Base-by-base conservation (phyloP, 1,139 yeast genomes). In the Diutina rugosa region DNA sequence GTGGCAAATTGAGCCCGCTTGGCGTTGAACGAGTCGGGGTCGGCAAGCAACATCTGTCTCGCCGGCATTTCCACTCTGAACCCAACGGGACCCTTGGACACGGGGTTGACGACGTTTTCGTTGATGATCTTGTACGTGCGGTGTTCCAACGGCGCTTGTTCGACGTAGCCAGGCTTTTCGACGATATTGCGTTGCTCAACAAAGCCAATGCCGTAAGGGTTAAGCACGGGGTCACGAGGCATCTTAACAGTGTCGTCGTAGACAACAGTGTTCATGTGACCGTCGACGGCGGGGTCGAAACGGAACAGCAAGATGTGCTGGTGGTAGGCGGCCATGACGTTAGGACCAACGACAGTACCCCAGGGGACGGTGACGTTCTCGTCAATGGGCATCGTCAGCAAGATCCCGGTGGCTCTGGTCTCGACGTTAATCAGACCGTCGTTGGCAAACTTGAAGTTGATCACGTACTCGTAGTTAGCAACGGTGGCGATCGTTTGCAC, bases 401-500 rank as follows among this genome's bases (percentile, higher is more conserved):
- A 74, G 63, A 89, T 87, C 77, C 96, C 96, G 57, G 96, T 88
- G 60, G 96, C 96, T 72, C 95, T 81, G 61, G 87, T 84, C 70
- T 88, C 95, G 61, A 88, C 84, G 63, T 85, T 86, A 65, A 89
- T 83, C 56, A 87, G 84, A 63, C 95, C 96, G 62, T 87, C 95
- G 71, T 84, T 90, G 65, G 85, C 89, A 63, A 89, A 84, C 68
- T 87, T 83, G 69, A 85, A 75, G 69, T 87, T 87, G 66, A 88
- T 72, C 62, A 87, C 81, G 75, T 89, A 89, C 73, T 89, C 96
- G 73, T 89, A 89, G 76, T 89, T 89, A 59, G 95, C 95, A 59
- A 89, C 96, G 51, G 96, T 89, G 54, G 95, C 89, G 66, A 89
- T 85, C 58, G 91, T 85, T 75, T 89, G 96, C 61, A 89, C 81